A percentile compares a stretch with the other conserved stretches of the same genome.
Evolutionary conservation across 345 rosid species (phyloP).

Genomic region (Murraya paniculata): DNA sequence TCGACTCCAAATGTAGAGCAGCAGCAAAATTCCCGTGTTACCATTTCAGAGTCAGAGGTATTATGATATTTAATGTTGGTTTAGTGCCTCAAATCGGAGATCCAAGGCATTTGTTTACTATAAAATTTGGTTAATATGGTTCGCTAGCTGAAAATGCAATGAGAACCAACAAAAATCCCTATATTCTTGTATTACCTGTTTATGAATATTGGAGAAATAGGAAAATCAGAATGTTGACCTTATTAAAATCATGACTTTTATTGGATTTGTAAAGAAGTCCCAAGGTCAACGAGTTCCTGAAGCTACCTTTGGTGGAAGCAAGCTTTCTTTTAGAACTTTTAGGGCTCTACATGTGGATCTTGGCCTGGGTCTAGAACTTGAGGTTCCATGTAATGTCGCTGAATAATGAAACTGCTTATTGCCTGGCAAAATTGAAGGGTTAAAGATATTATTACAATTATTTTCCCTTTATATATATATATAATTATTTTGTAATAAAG

Average conservation of each 20-base stretch:
- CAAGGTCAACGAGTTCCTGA: neutral
- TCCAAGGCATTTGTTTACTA: neutral
- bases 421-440: neutral
- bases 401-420: neutral
- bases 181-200: neutral
- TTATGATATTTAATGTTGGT: constrained; percentile 6
- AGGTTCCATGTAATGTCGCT: neutral
- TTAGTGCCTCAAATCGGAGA: constrained; percentile 4
- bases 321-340: neutral
- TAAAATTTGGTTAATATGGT: neutral
- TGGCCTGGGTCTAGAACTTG: neutral
- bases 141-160: neutral
- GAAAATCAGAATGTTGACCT: neutral
- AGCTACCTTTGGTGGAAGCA: neutral
- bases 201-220: neutral
- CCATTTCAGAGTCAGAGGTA: constrained; percentile 47
- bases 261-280: neutral
- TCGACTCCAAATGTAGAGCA: constrained; percentile 37
- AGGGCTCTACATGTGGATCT: neutral
- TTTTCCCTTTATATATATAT: too few species aligned
- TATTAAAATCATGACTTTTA: neutral
- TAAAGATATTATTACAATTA: too few species aligned
- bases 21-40: constrained; percentile 32
- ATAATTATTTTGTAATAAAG: too few species aligned
- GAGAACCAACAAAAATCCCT: neutral